These are phyloP conservation scores for Chenopodium formosanum DNA, from an alignment of 148 eudicot species.

Conservation along the genomic window DNA sequence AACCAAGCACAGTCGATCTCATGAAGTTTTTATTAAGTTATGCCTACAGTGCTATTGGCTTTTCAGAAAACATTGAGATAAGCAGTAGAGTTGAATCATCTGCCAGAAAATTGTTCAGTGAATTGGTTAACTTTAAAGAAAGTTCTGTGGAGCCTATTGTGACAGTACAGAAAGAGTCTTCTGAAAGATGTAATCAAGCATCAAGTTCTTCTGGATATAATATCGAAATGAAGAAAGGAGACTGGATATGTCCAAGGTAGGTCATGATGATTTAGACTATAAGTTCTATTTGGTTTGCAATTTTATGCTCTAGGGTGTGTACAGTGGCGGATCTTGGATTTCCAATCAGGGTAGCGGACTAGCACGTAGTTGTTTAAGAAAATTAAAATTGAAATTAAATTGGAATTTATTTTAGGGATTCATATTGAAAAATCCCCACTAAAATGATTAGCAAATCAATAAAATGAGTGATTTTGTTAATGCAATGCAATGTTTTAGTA, in stretches of 20 bases:
- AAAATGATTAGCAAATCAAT: too few relatives aligned
- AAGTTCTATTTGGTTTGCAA: not conserved
- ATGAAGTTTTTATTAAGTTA: conserved; percentile 81
- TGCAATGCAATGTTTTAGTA: too few relatives aligned
- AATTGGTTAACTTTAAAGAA: conserved; percentile 41
- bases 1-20: conserved; percentile 64
- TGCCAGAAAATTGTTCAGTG: conserved; percentile 56
- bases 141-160: conserved; percentile 28
- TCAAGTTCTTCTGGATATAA: conserved; percentile 41
- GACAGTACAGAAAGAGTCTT: conserved; percentile 29
- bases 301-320: too few relatives aligned
- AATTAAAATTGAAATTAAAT: too few relatives aligned
- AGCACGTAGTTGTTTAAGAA: too few relatives aligned
- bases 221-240: conserved; percentile 78
- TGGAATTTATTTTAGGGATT: too few relatives aligned
- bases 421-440: too few relatives aligned
- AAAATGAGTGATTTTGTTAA: too few relatives aligned
- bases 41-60: conserved; percentile 51
- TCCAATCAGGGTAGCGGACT: too few relatives aligned
- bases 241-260: conserved; percentile 85
- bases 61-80: conserved; percentile 38
- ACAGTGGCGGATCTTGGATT: too few relatives aligned
- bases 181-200: conserved; percentile 34
- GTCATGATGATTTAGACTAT: conserved; percentile 16
- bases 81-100: conserved; percentile 56